These are phyloP conservation scores for Penicillium chermesinum DNA, from an alignment of 495 filamentous ascomycete species.

Conservation along the genomic window DNA sequence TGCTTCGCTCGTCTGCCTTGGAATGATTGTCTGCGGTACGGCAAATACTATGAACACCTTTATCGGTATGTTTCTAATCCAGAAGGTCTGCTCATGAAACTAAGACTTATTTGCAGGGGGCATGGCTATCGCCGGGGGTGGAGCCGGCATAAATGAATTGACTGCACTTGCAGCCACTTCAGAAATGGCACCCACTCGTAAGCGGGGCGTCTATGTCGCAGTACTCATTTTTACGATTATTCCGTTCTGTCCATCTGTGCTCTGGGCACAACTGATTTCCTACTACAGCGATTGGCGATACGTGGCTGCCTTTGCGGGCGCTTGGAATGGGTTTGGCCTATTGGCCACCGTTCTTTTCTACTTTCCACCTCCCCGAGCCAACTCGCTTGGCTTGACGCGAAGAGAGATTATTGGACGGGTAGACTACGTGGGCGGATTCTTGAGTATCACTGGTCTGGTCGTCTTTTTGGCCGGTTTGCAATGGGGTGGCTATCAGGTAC, in stretches of 20 bases:
- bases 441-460: slow-evolving; percentile 61
- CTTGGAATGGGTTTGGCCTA: slow-evolving; percentile 59
- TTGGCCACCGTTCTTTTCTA: slow-evolving; percentile 61
- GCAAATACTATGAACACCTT: slow-evolving; percentile 63
- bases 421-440: slow-evolving; percentile 63
- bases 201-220: slow-evolving; percentile 65
- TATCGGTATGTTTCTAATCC: slow-evolving; percentile 47
- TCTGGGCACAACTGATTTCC: slow-evolving; percentile 67
- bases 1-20: slow-evolving; percentile 52
- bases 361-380: slow-evolving; percentile 56
- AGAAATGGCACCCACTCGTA: slow-evolving; percentile 62
- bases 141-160: slow-evolving; percentile 60
- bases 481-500: slow-evolving; percentile 63
- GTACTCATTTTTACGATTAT: slow-evolving; percentile 62
- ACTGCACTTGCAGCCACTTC: slow-evolving; percentile 65
- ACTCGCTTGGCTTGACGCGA: slow-evolving; percentile 44
- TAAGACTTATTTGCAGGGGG: slow-evolving; percentile 43
- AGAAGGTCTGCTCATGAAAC: slow-evolving; percentile 13
- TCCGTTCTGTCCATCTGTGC: slow-evolving; percentile 62
- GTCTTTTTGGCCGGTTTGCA: slow-evolving; percentile 62
- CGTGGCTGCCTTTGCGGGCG: slow-evolving; percentile 54
- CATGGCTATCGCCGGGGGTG: slow-evolving; percentile 58
- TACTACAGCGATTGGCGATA: slow-evolving; percentile 57
- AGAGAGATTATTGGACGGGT: slow-evolving; percentile 51
- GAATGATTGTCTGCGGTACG: slow-evolving; percentile 61